Conservation (phyloP, 202 grass and related monocot species). For the Musa balbisiana region DNA sequence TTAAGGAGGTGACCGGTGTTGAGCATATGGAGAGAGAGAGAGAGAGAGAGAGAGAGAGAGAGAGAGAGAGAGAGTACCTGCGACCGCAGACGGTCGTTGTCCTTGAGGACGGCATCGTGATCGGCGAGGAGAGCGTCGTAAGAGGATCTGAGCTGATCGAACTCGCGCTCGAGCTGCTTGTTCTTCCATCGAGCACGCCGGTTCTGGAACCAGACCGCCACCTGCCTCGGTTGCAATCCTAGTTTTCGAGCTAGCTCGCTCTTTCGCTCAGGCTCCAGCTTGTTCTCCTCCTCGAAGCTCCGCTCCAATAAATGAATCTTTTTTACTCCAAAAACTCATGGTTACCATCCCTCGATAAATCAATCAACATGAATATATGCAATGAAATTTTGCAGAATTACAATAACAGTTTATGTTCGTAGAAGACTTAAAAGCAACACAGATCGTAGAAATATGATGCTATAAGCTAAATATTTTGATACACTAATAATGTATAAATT, state of each 20-base stretch:
- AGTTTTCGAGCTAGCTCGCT: constrained; percentile 18
- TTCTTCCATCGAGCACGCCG: constrained; percentile 21
- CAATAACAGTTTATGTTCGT: too few species aligned
- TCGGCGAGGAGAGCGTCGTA: constrained; percentile 19
- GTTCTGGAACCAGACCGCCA: constrained; percentile 25
- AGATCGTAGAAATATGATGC: too few species aligned
- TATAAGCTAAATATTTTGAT: too few species aligned
- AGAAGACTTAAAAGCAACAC: too few species aligned
- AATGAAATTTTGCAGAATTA: too few species aligned
- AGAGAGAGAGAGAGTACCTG: background rate
- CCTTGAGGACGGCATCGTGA: constrained; percentile 14
- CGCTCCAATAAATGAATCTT: constrained; percentile 18
- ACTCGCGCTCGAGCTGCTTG: constrained; percentile 23
- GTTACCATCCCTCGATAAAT: background rate
- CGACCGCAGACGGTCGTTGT: constrained; percentile 8
- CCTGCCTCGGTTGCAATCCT: constrained; percentile 21
- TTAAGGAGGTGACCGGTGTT: background rate
- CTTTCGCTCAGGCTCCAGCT: constrained; percentile 59
- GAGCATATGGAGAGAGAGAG: too few species aligned
- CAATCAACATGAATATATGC: too few species aligned
- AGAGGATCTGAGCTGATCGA: constrained; percentile 15
- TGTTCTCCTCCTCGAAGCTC: constrained; percentile 75
- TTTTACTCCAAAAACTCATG: background rate
- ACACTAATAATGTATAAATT: too few species aligned
- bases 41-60: background rate